Evolutionary conservation across 768 basidiomycete species (phyloP), one percentile per base, ranked within the genome.

Genomic region (Lactarius sanguifluus): DNA sequence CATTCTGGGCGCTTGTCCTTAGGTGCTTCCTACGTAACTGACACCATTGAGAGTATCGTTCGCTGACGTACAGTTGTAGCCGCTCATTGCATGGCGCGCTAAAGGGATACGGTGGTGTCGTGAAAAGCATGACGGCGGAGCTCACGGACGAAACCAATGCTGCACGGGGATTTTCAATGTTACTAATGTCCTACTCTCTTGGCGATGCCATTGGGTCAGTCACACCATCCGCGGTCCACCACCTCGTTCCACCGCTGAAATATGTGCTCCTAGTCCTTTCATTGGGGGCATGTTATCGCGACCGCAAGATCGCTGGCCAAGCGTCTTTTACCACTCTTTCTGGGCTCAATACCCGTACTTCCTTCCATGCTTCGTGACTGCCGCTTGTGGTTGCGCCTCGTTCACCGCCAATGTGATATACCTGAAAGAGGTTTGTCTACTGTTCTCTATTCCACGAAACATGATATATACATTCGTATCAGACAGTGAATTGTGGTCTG

Each of bases 311-410:
- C 64, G 57, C 5, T 69, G 70, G 52, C 66, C 66, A 13, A 9
- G 16, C 12, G 36, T 69, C 41, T 73, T 73, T 47, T 64, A 59
- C 7, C 43, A 43, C 34, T 2, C 18, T 12, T 73, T 73, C 57
- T 73, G 72, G 72, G 54, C 57, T 25, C 43, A 65, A 25, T 67
- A 72, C 61, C 72, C 72, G 1, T 73, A 73, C 62, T 70, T 70
- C 50, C 64, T 73, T 36, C 72, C 72, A 32, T 73, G 72, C 50
- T 16, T 61, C 16, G 60, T 43, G 3, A 10, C 18, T 28, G 60
- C 60, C 20, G 23, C 28, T 9, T 61, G 16, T 36, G 10, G n/a
- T 16, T 43, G n/a, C 6, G 15, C n/a, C 23, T 30, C 60, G 18
- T 45, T 50, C 16, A 20, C 16, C 1, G 7, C 23, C 18, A 41